Conservation (phyloP, 441 rosid genomes). For the Gossypium aridum region DNA sequence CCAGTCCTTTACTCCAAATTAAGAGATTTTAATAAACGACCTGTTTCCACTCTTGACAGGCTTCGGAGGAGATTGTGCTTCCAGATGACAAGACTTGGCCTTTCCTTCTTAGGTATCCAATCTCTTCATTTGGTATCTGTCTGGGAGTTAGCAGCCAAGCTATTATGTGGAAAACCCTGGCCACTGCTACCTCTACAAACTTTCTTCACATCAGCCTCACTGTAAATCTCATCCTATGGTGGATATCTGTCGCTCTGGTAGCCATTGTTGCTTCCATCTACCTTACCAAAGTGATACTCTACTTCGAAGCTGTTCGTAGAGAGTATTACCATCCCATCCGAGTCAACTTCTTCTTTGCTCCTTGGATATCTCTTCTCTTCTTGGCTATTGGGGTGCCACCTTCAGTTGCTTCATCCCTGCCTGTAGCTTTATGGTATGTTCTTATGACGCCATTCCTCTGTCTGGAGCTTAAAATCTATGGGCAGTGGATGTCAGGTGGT, state of each 20-base stretch:
- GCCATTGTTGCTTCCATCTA: constrained; percentile 37
- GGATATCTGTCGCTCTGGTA: constrained; percentile 47
- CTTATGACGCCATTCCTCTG: constrained; percentile 69
- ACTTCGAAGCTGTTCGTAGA: constrained; percentile 82
- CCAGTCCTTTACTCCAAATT: no score
- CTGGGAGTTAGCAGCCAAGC: constrained; percentile 91
- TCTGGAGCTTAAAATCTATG: constrained; percentile 81
- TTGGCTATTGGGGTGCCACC: constrained; percentile 71
- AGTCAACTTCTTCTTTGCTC: constrained; percentile 91
- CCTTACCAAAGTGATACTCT: constrained; percentile 49
- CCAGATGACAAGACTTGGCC: constrained; percentile 83
- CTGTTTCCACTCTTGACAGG: constrained; percentile 24
- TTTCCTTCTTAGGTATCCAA: constrained; percentile 66
- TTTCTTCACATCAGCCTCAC: constrained; percentile 52
- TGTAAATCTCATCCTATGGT: constrained; percentile 62
- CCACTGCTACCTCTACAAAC: constrained; percentile 49
- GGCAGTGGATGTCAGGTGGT: constrained; percentile 96
- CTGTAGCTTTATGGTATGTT: constrained; percentile 59
- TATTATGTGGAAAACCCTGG: constrained; percentile 73
- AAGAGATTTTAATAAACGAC: no score
- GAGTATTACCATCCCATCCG: constrained; percentile 81
- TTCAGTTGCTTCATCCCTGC: constrained; percentile 35
- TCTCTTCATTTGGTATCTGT: constrained; percentile 83
- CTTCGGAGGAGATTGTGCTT: constrained; percentile 60
- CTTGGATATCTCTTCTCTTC: constrained; percentile 74